Percentiles rank a stretch among this genome's conserved stretches.
Evolutionary conservation across 176 grass and related monocot species (phyloP).

Genomic region (Cocos nucifera): DNA sequence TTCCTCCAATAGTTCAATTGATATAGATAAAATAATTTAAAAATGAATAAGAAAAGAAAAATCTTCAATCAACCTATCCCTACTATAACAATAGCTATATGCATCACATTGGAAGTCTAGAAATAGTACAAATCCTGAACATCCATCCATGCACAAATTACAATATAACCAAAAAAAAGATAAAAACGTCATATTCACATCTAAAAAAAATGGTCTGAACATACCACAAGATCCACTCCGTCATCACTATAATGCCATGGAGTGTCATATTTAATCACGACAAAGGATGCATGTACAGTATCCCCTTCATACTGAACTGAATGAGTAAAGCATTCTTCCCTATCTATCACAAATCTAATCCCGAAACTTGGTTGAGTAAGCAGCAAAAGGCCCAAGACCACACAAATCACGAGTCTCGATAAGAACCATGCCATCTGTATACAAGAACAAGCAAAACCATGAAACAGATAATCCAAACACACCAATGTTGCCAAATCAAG

Average conservation of each 20-base stretch:
- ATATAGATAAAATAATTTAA: too few species aligned
- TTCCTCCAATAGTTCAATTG: too few species aligned
- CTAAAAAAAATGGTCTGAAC: not conserved
- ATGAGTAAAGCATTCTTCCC: constrained; percentile 90
- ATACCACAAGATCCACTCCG: constrained; percentile 92
- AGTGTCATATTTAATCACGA: constrained; percentile 80
- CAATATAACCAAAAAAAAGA: too few species aligned
- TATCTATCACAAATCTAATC: constrained; percentile 86
- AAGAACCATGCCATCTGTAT: constrained; percentile 29
- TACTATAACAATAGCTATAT: too few species aligned
- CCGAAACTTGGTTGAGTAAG: constrained; percentile 27
- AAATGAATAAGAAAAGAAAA: too few species aligned
- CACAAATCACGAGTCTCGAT: constrained; percentile 21
- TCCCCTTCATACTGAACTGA: constrained; percentile 75
- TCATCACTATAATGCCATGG: constrained; percentile 75
- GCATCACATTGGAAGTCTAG: too few species aligned
- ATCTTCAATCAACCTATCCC: too few species aligned
- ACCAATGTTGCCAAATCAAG: too few species aligned
- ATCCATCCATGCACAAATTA: too few species aligned
- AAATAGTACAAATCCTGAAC: too few species aligned
- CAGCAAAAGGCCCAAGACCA: constrained; percentile 19
- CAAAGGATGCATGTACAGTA: constrained; percentile 72
- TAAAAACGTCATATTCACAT: not conserved
- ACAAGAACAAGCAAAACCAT: too few species aligned
- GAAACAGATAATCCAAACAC: too few species aligned